Evolutionary conservation across 192 early-diverging fungal genomes (phyloP), one percentile per base, ranked within the genome.

Genomic region (Phlyctochytrium planicorne): DNA sequence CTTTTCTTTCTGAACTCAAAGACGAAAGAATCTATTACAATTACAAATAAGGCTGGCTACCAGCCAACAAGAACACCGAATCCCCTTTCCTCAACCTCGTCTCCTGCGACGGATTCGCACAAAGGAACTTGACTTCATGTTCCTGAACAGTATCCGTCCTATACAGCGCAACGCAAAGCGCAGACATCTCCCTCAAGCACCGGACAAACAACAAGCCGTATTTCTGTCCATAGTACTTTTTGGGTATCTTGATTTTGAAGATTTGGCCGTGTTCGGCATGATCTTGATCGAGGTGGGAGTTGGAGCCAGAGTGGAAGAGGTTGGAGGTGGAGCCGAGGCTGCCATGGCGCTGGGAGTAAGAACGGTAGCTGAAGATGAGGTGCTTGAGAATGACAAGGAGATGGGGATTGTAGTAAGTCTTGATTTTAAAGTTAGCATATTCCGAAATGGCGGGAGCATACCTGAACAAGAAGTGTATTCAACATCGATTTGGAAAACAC

Each of bases 401-500:
- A 59, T 88, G 78, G 36, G 80, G 67, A 71, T 89, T 88, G 67
- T 90, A 91, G 68, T 87, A 89, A 14, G 88, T 78, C 76, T 91
- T 6, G 6, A 20, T 14, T 14, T 47, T 47, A 47, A n/a, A n/a
- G 10, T 47, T 47, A 47, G 20, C 20, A 47, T 20, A 47, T 14
- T 47, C 6, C 40, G 40, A 47, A 47, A 20, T 14, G n/a, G n/a
- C n/a, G 40, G 20, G 40, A 6, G 40, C 10, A 20, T 47, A 47
- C 40, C 40, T 47, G 90, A 71, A 83, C 85, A 25, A 91, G 67
- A 23, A 91, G 68, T 1, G 87, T 86, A 62, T 91, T 86, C 12
- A 91, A 80, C 82, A 91, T 87, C n/a, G 78, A 71, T 1, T 85
- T 79, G 3, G 87, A 82, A 40, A 88, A 91, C 3, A 91, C n/a